Base-by-base conservation (phyloP, 2,329 filamentous ascomycete genomes). In the Clarireedia homoeocarpa region DNA sequence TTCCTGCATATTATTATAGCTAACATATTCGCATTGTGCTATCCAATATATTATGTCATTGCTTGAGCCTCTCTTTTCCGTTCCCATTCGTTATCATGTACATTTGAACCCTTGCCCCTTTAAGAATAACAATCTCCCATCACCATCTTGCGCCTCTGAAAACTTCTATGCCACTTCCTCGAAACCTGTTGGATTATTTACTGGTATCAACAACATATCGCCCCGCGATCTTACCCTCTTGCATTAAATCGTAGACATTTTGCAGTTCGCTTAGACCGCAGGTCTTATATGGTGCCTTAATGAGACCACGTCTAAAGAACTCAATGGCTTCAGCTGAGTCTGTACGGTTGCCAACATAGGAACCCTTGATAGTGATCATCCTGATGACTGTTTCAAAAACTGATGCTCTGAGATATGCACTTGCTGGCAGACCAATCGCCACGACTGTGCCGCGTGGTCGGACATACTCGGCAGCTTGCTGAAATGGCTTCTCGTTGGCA, bases 311-410 rank as follows among this genome's bases (percentile, higher is more conserved):
- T 56, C 80, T 76, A 78, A 83, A 96, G 77, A 96, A 96, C 63
- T 96, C 91, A 60, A 97, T 78, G 2, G 92, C 91, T 77, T 97
- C 92, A 53, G 85, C 82, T 1, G 85, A 86, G 71, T 97, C 92
- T 70, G 87, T 84, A 63, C 92, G 83, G 77, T 95, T 96, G 57
- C 92, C 92, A 63, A 97, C 92, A 70, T 96, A 96, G 65, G 85
- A 90, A 59, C 91, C 91, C 77, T 89, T 89, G 78, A 97, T 96
- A 66, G 74, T 85, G 75, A 96, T 85, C 90, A 96, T 96, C 74
- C 85, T 80, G 69, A 92, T 79, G 60, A 96, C 92, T 6, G 87
- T 89, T 69, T 91, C 85, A 71, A 96, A 96, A 55, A 96, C 91
- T 40, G 90, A 88, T 1, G 91, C 91, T 65, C 81, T 82, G 62